Base-by-base conservation (phyloP, 2,329 filamentous ascomycete species). In the Cordyceps farinosa region DNA sequence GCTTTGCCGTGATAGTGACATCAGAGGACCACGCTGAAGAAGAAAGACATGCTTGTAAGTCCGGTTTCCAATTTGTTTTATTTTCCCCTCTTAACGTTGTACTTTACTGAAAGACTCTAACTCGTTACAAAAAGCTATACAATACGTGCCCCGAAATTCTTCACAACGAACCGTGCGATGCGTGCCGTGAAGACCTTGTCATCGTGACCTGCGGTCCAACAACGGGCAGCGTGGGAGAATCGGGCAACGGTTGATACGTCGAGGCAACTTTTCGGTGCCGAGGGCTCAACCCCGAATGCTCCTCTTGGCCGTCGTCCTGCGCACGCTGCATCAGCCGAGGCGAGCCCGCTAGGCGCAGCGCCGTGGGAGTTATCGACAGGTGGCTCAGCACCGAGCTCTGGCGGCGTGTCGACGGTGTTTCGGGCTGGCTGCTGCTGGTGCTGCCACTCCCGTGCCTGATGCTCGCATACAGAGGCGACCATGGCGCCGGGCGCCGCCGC, bases 161-260 rank as follows among this genome's bases (percentile, higher is more conserved):
- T 54, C 36, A 54, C 17, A 54, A 15, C 42, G 59, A 54, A 15
- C 32, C 51, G 32, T 48, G 30, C 32, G 51, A 61, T 40, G 40
- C 11, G 6, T 51, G 38, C 3, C 40, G 42, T 17, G 15, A 40
- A 9, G 13, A n/a, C 38, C 51, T 8, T 38, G 15, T 61, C 34
- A 55, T 47, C 11, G 1, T 54, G 2, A 55, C 22, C 32, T 54
- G 51, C 42, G 50, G 59, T 22, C 51, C 59, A 15, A 61, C 50
- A 10, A 11, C 29, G 29, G 61, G 61, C 38, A 63, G 47, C 30
- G 61, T 63, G 11, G 61, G 61, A 22, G 61, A 63, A 17, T 63
- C 61, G 2, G 61, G 61, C 29, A 63, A 9, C n/a, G 54, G 53
- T 13, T 52, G 32, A 11, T 63, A 15, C 36, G 45, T 58, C 38